Conservation (phyloP, 1,284 basidiomycete genomes). For the Ustilago bromivora region DNA sequence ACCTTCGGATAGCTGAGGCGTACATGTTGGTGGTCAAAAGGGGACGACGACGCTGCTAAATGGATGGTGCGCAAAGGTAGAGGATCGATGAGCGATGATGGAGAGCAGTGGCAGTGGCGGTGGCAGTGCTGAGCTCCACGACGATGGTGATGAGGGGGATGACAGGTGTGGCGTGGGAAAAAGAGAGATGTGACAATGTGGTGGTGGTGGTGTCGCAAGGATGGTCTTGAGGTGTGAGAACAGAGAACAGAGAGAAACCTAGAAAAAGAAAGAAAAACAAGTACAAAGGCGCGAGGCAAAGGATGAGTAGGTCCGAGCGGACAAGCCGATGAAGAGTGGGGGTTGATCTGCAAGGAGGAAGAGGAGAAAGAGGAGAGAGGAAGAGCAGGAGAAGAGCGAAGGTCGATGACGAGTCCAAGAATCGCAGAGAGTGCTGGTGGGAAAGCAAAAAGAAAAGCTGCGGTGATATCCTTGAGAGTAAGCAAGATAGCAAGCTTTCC, state of each 20-base stretch:
- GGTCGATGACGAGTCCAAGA: slow-evolving; percentile 8
- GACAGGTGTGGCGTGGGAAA: slow-evolving; percentile 10
- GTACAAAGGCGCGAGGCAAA: slow-evolving; percentile 24
- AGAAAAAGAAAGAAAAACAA: slow-evolving; percentile 6
- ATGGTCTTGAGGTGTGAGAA: slow-evolving; percentile 9
- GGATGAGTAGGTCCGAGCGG: slow-evolving; percentile 11
- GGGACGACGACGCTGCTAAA: slow-evolving; percentile 12
- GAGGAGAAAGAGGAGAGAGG: too few relatives aligned
- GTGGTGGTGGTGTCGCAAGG: not conserved
- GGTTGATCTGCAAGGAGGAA: slow-evolving; percentile 28
- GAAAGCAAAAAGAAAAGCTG: slow-evolving; percentile 11
- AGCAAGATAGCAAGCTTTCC: not conserved
- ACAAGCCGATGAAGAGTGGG: slow-evolving; percentile 18
- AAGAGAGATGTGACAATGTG: slow-evolving; percentile 5
- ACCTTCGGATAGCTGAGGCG: slow-evolving; percentile 55
- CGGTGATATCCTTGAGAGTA: slow-evolving; percentile 12
- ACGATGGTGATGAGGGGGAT: slow-evolving; percentile 2
- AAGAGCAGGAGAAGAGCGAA: slow-evolving; percentile 6
- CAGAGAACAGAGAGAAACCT: slow-evolving; percentile 19
- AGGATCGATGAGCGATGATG: not conserved
- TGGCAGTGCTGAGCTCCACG: slow-evolving; percentile 2
- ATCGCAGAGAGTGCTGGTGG: slow-evolving; percentile 3
- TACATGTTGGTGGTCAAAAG: slow-evolving; percentile 42
- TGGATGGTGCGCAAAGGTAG: not conserved
- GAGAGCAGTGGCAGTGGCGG: not conserved